Percentiles rank a stretch among this genome's conserved stretches.
Evolutionary conservation across 2,329 filamentous ascomycete species (phyloP).

Genomic region (Aspergillus sp.): DNA sequence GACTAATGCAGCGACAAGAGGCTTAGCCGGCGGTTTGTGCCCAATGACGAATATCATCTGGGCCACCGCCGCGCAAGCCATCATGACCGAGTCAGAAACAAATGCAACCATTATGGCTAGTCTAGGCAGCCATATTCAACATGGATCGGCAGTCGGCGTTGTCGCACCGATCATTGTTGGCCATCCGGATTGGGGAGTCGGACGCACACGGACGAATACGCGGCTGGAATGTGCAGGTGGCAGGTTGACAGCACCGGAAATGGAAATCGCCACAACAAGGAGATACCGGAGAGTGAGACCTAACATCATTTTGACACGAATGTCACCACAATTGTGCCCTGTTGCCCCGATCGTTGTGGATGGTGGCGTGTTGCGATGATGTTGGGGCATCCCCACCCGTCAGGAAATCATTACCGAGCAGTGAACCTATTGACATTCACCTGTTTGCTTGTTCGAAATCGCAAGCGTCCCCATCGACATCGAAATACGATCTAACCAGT

Average conservation of each 20-base stretch:
- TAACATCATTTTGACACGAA: no score
- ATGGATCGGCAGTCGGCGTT: neutral
- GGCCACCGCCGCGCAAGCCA: constrained; percentile 19
- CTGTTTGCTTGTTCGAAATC: constrained; percentile 5
- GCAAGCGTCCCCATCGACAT: constrained; percentile 17
- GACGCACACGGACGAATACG: neutral
- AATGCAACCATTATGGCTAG: constrained; percentile 5
- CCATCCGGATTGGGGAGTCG: neutral
- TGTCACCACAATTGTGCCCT: no score
- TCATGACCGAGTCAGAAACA: constrained; percentile 1
- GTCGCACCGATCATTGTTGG: neutral
- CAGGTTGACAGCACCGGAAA: neutral
- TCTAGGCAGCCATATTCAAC: constrained; percentile 5
- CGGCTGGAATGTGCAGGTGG: neutral
- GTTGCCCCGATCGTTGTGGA: no score
- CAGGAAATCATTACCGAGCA: no score
- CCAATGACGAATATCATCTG: constrained; percentile 12
- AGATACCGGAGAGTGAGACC: no score
- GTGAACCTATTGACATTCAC: neutral
- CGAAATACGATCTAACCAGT: constrained; percentile 16
- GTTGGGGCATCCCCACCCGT: no score
- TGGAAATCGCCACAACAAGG: no score
- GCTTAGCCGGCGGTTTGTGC: constrained; percentile 7
- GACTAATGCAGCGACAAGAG: constrained; percentile 18
- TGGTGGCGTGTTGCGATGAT: no score